Conservation (phyloP, 495 filamentous ascomycete species). For the Tricharina praecox region DNA sequence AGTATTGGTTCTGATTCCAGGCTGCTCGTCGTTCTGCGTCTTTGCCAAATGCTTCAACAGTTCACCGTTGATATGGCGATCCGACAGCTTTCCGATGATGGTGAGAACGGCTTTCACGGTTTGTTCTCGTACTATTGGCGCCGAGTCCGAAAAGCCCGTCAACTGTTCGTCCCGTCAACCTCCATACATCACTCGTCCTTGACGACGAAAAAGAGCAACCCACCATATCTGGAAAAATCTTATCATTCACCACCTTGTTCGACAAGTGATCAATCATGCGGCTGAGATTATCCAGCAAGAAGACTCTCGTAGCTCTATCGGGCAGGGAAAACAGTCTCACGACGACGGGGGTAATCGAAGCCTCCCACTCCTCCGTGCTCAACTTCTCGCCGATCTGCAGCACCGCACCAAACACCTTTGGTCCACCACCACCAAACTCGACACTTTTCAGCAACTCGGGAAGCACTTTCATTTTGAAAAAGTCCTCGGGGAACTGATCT, state of each 20-base stretch:
- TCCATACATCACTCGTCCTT: conserved; percentile 24
- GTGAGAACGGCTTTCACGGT: conserved; percentile 83
- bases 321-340: conserved; percentile 78
- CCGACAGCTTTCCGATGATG: conserved; percentile 73
- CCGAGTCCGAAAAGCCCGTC: conserved; percentile 81
- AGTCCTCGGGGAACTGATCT: conserved; percentile 91
- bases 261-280: conserved; percentile 80
- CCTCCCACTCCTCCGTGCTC: conserved; percentile 75
- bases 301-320: conserved; percentile 82
- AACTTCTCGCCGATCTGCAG: conserved; percentile 80
- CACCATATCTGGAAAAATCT: conserved; percentile 78
- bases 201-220: conserved; percentile 29
- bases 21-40: conserved; percentile 93
- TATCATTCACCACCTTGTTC: conserved; percentile 84
- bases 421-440: conserved; percentile 89
- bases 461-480: conserved; percentile 90
- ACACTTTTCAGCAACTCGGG: conserved; percentile 93
- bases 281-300: conserved; percentile 73
- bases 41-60: conserved; percentile 81
- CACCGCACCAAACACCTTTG: conserved; percentile 73
- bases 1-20: conserved; percentile 92
- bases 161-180: conserved; percentile 29
- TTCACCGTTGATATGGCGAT: conserved; percentile 85
- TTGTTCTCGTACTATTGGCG: conserved; percentile 83
- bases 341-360: conserved; percentile 67